Evolutionary conservation across 192 early-diverging fungal species (phyloP), one percentile per base, ranked within the genome.

Genomic region (Endogone sp.): DNA sequence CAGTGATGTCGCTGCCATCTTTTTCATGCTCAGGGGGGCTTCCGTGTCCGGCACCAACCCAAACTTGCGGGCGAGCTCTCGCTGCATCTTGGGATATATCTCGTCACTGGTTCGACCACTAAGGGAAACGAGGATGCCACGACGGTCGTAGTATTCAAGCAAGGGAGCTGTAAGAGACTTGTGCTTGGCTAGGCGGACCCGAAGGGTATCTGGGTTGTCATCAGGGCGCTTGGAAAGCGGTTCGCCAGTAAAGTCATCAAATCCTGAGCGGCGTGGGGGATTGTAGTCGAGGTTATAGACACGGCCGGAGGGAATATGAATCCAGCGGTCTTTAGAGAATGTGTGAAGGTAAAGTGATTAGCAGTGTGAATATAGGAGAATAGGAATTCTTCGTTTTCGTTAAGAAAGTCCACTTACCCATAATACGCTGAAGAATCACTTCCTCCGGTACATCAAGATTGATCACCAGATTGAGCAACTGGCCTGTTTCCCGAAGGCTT

Each of bases 241-340:
- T 72, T 99, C 97, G 27, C 95, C 94, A n/a, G 97, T 99, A 11
- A 94, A 77, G 71, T 99, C 97, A 73, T 99, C 97, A 10, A 81
- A 20, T 13, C 95, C 95, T 16, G 79, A 63, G 10, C 78, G 72
- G 64, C 88, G 91, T 3, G 97, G 97, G 37, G 97, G 96, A 67
- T 98, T 99, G 78, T 95, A 99, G 4, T 81, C 84, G 67, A 93
- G 65, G 67, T 99, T 98, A 82, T 99, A 99, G 13, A 95, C 94
- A 3, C 97, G 86, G 3, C 97, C 97, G 44, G 91, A 90, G 21
- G 89, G 85, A 66, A 89, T 88, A 75, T 98, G 97, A 61, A 98
- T 92, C 89, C 94, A 98, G 29, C 97, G 90, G 82, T 95, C 95
- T 91, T 73, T 25, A 62, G 21, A 32, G 27, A 69, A n/a, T 54